Percentiles rank a stretch among this genome's conserved stretches.
Evolutionary conservation across 176 grass and related monocot genomes (phyloP).

Genomic region (Aegilops sharonensis): DNA sequence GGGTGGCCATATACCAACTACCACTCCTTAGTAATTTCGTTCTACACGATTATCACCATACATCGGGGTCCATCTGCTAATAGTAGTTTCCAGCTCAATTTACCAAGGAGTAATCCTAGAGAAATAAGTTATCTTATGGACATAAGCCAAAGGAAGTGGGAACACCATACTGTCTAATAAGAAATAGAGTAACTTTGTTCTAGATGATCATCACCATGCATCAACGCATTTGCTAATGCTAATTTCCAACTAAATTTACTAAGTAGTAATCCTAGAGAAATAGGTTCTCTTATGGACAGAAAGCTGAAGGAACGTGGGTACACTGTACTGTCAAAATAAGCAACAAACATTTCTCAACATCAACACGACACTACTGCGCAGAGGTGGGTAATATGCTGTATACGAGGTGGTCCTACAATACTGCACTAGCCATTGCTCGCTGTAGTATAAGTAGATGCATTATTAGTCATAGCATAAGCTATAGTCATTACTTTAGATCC

Average conservation of each 20-base stretch:
- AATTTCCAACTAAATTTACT: neutral
- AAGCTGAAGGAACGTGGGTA: neutral
- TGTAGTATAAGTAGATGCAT: neutral
- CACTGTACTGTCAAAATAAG: neutral
- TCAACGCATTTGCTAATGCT: neutral
- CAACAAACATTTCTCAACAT: neutral
- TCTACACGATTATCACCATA: neutral
- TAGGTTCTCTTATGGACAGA: neutral
- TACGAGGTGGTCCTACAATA: neutral
- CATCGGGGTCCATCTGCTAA: neutral
- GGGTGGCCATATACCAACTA: neutral
- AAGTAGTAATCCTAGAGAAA: neutral
- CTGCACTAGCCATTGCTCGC: neutral
- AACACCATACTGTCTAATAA: too few species aligned
- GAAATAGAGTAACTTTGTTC: neutral
- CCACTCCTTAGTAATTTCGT: neutral
- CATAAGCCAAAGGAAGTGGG: too few species aligned
- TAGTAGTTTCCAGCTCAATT: neutral
- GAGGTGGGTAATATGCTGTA: neutral
- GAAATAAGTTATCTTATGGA: neutral
- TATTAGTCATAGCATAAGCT: neutral
- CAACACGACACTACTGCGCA: neutral
- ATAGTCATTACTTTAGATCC: neutral
- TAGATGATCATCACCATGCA: neutral
- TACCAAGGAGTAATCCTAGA: neutral